phyloP scores from a whole-genome alignment of 1,139 yeast genomes.

The Yamadazyma triangularis region DNA sequence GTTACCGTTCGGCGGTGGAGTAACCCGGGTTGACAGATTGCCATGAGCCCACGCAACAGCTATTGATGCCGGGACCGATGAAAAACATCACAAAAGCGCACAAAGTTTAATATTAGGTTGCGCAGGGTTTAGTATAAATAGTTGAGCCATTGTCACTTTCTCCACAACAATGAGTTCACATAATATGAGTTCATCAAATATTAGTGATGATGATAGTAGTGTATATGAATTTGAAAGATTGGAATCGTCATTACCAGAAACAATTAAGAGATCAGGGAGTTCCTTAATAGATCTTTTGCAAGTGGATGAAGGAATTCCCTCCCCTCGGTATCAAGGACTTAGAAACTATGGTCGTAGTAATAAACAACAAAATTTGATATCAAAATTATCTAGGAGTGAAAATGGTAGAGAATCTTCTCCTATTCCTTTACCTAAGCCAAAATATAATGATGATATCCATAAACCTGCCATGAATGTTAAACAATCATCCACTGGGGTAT shows the following conservation, averaged over 20 bases:
- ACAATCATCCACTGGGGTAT: slow-evolving; percentile 64
- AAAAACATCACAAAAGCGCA: too few species aligned
- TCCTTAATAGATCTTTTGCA: slow-evolving; percentile 35
- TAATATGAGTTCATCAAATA: too few species aligned
- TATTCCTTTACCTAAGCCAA: slow-evolving; percentile 50
- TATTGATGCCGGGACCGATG: too few species aligned
- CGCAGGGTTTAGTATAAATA: too few species aligned
- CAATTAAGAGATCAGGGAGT: slow-evolving; percentile 37
- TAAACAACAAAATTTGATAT: slow-evolving; percentile 19
- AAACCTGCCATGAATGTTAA: slow-evolving; percentile 61
- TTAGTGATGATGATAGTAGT: slow-evolving; percentile 13
- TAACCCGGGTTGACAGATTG: too few species aligned
- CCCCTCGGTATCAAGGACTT: slow-evolving; percentile 13
- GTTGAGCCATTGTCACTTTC: too few species aligned
- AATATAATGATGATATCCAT: slow-evolving; percentile 40
- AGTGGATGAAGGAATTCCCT: slow-evolving; percentile 8
- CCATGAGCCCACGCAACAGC: too few species aligned
- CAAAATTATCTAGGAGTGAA: slow-evolving; percentile 28
- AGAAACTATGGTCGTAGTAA: slow-evolving; percentile 11
- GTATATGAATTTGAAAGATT: slow-evolving; percentile 37
- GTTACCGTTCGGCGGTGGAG: too few species aligned
- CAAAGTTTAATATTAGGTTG: too few species aligned
- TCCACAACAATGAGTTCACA: too few species aligned
- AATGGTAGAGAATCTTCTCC: slow-evolving; percentile 43
- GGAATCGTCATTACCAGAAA: slow-evolving; percentile 42